Conservation (phyloP, 177 flowering plant species). For the Vitis hybrid region DNA sequence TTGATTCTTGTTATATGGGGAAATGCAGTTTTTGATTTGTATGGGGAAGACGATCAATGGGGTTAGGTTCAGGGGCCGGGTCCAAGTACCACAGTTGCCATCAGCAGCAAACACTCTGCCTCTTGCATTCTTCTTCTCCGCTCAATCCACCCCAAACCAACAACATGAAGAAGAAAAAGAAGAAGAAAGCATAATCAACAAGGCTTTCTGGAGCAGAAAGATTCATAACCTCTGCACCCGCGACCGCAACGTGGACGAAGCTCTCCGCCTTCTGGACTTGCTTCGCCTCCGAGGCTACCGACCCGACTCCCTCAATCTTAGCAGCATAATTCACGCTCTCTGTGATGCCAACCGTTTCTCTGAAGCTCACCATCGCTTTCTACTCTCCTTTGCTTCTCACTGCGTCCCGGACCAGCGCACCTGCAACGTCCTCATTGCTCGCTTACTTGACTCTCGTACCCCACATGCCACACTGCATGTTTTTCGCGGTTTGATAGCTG, state of each 20-base stretch:
- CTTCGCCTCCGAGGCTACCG: conserved; percentile 64
- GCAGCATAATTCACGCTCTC: conserved; percentile 76
- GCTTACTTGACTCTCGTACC: conserved; percentile 49
- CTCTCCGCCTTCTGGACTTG: conserved; percentile 58
- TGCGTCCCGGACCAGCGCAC: conserved; percentile 75
- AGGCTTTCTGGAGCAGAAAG: conserved; percentile 53
- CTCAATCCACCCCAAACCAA: too few species aligned
- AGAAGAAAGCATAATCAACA: conserved; percentile 27
- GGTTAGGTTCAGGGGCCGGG: too few species aligned
- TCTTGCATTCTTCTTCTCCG: too few species aligned
- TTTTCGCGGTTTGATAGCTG: conserved; percentile 31
- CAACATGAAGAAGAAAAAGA: conserved; percentile 6
- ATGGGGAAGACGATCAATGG: too few species aligned
- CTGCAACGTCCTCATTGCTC: conserved; percentile 76
- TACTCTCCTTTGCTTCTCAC: conserved; percentile 35
- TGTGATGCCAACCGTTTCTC: conserved; percentile 59
- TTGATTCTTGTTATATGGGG: too few species aligned
- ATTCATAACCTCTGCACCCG: conserved; percentile 69
- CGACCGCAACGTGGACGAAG: conserved; percentile 56
- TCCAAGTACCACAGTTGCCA: too few species aligned
- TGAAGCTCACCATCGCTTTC: conserved; percentile 75
- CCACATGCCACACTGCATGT: conserved; percentile 45
- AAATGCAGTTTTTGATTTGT: too few species aligned
- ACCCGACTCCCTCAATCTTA: conserved; percentile 65
- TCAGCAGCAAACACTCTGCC: too few species aligned